Evolutionary conservation across 2,329 filamentous ascomycete genomes (phyloP).

Genomic region (Apiospora koreana): DNA sequence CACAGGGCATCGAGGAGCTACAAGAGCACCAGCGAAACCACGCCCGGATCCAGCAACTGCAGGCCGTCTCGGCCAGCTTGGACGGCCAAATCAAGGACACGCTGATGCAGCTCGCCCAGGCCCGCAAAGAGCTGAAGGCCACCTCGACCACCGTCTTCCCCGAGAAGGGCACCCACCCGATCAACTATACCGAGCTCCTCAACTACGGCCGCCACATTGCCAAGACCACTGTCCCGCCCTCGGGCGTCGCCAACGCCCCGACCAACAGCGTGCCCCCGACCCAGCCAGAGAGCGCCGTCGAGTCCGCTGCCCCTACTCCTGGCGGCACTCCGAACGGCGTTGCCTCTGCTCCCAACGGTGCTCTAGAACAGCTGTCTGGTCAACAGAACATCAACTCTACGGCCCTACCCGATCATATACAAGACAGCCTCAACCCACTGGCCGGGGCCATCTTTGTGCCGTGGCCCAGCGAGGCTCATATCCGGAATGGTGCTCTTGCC

Average conservation of each 20-base stretch:
- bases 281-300: constrained; percentile 9
- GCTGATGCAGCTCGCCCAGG: constrained; percentile 67
- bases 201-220: constrained; percentile 78
- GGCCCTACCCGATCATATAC: constrained; percentile 50
- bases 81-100: constrained; percentile 74
- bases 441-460: constrained; percentile 67
- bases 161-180: constrained; percentile 49
- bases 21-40: constrained; percentile 76
- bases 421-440: constrained; percentile 55
- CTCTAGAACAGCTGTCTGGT: constrained; percentile 15
- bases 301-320: constrained; percentile 10
- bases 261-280: constrained; percentile 11
- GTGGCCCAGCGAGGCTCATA: constrained; percentile 73
- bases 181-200: constrained; percentile 74
- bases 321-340: constrained; percentile 15
- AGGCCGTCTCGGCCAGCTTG: constrained; percentile 62
- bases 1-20: constrained; percentile 66
- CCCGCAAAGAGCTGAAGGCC: constrained; percentile 71
- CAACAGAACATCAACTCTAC: constrained; percentile 30
- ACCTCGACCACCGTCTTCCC: constrained; percentile 61
- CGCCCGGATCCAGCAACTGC: constrained; percentile 68
- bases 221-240: constrained; percentile 74
- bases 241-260: constrained; percentile 31
- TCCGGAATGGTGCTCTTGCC: constrained; percentile 68
- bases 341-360: constrained; percentile 12